These are phyloP conservation scores for Castanea mollissima DNA, from an alignment of 306 rosid genomes.

Conservation along the genomic window DNA sequence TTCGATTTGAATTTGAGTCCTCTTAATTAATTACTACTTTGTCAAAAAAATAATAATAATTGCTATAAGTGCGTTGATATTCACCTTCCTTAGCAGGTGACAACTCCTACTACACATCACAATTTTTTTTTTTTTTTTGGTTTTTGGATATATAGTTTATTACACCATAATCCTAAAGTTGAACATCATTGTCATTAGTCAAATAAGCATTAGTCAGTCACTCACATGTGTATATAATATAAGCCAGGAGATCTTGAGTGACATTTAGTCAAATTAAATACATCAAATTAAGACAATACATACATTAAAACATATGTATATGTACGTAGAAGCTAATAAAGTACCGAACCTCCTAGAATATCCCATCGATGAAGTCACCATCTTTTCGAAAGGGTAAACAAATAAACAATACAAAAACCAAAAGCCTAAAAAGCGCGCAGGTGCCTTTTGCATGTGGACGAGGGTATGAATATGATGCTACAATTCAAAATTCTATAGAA, in stretches of 20 bases:
- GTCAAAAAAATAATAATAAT: no score
- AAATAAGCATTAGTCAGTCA: background rate
- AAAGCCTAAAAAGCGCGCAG: constrained; percentile 3
- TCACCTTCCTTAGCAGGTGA: no score
- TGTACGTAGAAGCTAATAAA: background rate
- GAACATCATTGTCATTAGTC: background rate
- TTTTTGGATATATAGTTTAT: background rate
- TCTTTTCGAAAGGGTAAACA: background rate
- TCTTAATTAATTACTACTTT: no score
- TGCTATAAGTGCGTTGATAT: no score
- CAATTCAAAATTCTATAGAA: background rate
- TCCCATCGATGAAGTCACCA: background rate
- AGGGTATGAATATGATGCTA: constrained; percentile 4
- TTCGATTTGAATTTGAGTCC: no score
- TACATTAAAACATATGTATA: background rate
- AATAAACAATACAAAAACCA: background rate
- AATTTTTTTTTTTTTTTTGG: background rate
- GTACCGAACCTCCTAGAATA: background rate
- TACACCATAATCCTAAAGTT: background rate
- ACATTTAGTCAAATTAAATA: background rate
- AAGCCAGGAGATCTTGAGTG: background rate
- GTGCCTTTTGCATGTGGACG: constrained; percentile 17
- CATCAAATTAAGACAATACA: background rate
- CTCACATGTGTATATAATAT: background rate
- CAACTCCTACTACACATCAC: no score